Conservation (phyloP, 2,329 filamentous ascomycete genomes). For the Beauveria scarabaeidicola region DNA sequence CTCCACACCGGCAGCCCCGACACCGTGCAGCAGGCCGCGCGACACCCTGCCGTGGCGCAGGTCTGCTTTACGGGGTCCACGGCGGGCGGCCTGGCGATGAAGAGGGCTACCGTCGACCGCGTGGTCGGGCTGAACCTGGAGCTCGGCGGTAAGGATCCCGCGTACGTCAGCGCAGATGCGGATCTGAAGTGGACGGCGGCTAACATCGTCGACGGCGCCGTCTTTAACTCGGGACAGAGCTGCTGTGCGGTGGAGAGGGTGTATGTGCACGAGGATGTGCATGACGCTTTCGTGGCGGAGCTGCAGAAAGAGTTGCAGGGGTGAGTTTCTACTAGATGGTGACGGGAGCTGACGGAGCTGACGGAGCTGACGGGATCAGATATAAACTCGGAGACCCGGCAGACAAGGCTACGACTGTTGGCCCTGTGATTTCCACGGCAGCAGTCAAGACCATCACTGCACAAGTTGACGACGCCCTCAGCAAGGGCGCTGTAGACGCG, state of each 20-base stretch:
- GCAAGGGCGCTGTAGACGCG: constrained; percentile 72
- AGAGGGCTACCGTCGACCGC: constrained; percentile 73
- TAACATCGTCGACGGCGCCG: constrained; percentile 85
- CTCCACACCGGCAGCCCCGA: constrained; percentile 78
- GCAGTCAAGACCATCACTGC: constrained; percentile 67
- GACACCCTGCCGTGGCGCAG: constrained; percentile 65
- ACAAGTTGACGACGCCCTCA: constrained; percentile 74
- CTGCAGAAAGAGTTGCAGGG: constrained; percentile 70
- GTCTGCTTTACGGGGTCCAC: constrained; percentile 94
- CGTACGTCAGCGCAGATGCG: constrained; percentile 78
- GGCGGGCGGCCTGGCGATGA: constrained; percentile 75
- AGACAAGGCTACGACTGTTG: constrained; percentile 69
- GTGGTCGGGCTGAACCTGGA: constrained; percentile 82
- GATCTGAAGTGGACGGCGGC: constrained; percentile 85
- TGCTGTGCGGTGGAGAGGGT: constrained; percentile 90
- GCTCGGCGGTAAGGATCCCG: constrained; percentile 89
- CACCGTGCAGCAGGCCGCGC: constrained; percentile 69
- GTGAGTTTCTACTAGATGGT: neutral
- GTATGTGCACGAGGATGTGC: constrained; percentile 78
- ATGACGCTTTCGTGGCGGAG: constrained; percentile 73
- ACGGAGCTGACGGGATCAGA: neutral
- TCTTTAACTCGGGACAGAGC: constrained; percentile 96
- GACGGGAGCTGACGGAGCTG: neutral
- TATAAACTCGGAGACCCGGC: constrained; percentile 84
- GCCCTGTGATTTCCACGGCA: constrained; percentile 76